These are phyloP conservation scores for Sanghuangporus sanghuang DNA, from an alignment of 1,284 basidiomycete genomes.

Conservation along the genomic window DNA sequence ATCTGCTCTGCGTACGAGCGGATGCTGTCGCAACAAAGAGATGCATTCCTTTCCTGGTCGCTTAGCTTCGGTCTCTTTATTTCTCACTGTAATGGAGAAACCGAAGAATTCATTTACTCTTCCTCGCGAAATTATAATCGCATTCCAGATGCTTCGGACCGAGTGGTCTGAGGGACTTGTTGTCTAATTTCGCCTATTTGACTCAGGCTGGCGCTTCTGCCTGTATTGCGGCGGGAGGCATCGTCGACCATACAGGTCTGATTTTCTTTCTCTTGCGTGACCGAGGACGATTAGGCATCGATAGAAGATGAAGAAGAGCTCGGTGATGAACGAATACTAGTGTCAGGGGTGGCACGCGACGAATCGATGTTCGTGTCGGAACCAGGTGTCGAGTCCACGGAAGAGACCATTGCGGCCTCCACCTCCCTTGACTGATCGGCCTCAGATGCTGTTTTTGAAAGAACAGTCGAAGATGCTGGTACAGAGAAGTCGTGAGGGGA, in stretches of 20 bases:
- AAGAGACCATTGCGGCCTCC: neutral
- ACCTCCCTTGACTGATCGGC: too few relatives aligned
- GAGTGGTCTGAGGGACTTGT: neutral
- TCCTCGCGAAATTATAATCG: constrained; percentile 1
- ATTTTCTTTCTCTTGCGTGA: too few relatives aligned
- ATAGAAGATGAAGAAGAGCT: neutral
- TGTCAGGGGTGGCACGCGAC: neutral
- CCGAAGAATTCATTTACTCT: neutral
- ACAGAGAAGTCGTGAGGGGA: too few relatives aligned
- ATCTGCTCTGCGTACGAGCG: neutral
- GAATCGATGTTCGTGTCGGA: neutral
- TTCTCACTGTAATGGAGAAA: neutral
- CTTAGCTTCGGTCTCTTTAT: neutral
- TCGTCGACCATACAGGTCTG: neutral
- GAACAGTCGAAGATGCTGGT: too few relatives aligned
- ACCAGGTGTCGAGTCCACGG: neutral
- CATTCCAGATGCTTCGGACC: constrained; percentile 8
- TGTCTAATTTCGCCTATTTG: neutral
- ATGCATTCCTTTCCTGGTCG: neutral
- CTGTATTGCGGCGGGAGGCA: neutral
- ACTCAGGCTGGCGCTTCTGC: neutral
- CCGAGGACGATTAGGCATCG: neutral
- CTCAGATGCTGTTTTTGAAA: too few relatives aligned
- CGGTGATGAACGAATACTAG: neutral
- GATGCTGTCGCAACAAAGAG: neutral